Base-by-base conservation (phyloP, 768 basidiomycete species). In the Suillus spraguei region DNA sequence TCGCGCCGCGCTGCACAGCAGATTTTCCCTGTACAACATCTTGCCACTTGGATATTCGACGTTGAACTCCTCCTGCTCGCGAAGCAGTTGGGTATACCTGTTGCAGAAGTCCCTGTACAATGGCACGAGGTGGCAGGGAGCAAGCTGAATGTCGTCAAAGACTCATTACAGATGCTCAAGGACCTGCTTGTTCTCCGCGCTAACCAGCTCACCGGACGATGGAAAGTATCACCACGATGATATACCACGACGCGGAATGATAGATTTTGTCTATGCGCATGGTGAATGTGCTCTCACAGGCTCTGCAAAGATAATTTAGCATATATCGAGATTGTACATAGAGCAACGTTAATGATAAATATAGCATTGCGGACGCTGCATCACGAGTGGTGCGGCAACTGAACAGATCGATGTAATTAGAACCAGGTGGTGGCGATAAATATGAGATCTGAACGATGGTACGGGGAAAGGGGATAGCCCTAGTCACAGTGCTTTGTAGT, bases 91-190 rank as follows among this genome's bases (percentile, higher is more conserved):
- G 70, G 81, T 10, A 89, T 97, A 63, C 92, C 94, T 2, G 89
- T 95, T 2, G 82, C 76, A 8, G 96, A 98, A 72, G 92, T 97
- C 8, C 86, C 94, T 0, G 88, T 98, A 35, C 86, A 89, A 67
- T 98, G 96, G 96, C 90, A 94, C 64, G 96, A 98, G 77, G 92
- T 98, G 3, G 83, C 87, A 0, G 96, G 96, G 47, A 95, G 94
- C 79, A 98, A 98, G 77, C 82, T 98, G 65, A 87, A 90, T 66
- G 88, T 98, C 49, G 82, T 93, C 64, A 85, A 85, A 62, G 96
- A 95, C 67, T 91, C 90, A 33, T 69, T 97, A 60, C 90, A 92
- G 72, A 98, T 98, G 96, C 80, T 96, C 41, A 81, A 89, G 64
- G 96, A 98, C 72, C 74, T 97, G 72, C 70, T 97, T 54, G 83